phyloP scores from a whole-genome alignment of 129 eudicot species.

The Lactuca saligna region DNA sequence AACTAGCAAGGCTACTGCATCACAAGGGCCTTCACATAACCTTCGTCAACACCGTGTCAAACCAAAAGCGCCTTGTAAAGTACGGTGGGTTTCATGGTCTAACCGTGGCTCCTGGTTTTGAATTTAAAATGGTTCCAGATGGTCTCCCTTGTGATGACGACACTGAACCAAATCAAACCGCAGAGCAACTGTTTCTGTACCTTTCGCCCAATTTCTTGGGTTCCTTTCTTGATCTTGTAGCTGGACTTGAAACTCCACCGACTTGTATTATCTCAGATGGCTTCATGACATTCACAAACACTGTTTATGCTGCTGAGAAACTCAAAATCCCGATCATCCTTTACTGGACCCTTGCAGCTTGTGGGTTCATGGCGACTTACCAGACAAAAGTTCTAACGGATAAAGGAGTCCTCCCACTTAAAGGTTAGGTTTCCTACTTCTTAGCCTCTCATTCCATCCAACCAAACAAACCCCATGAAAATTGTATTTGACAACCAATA shows the following conservation, averaged over 20 bases:
- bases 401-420: conserved; percentile 13
- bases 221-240: conserved; percentile 14
- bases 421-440: conserved; percentile 3
- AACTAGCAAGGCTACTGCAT: conserved; percentile 27
- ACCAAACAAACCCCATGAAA: background rate
- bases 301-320: conserved; percentile 25
- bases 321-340: conserved; percentile 20
- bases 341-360: conserved; percentile 28
- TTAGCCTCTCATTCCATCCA: background rate
- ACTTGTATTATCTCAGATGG: conserved; percentile 30
- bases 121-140: conserved; percentile 26
- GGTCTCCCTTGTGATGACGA: conserved; percentile 19
- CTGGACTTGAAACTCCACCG: conserved; percentile 22
- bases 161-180: background rate
- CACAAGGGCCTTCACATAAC: conserved; percentile 29
- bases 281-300: conserved; percentile 26
- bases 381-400: conserved; percentile 9
- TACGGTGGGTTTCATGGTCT: background rate
- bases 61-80: conserved; percentile 19
- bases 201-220: conserved; percentile 4
- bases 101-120: conserved; percentile 10
- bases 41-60: conserved; percentile 24
- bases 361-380: conserved; percentile 27
- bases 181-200: background rate
- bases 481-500: background rate